These are phyloP conservation scores for Simplicillium sp. DNA, from an alignment of 2,329 filamentous ascomycete genomes.

Conservation along the genomic window DNA sequence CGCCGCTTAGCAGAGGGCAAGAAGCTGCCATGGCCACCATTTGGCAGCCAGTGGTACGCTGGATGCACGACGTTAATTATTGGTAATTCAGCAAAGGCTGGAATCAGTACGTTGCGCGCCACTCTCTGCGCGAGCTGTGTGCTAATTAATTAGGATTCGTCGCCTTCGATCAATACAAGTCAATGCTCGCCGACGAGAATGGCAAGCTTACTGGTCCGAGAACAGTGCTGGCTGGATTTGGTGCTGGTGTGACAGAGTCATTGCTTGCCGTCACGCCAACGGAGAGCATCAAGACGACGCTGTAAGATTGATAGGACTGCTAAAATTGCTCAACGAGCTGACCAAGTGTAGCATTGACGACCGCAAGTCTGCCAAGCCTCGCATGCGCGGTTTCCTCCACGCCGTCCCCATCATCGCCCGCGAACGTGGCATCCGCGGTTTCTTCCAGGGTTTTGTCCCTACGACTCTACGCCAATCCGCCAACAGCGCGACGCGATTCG, in stretches of 20 bases:
- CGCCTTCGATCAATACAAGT: slow-evolving; percentile 92
- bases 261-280: slow-evolving; percentile 91
- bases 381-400: slow-evolving; percentile 86
- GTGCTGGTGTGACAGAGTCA: slow-evolving; percentile 89
- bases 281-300: slow-evolving; percentile 95
- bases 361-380: slow-evolving; percentile 73
- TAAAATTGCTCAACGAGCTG: not conserved
- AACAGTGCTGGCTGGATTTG: slow-evolving; percentile 89
- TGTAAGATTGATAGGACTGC: slow-evolving; percentile 34
- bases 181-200: slow-evolving; percentile 67
- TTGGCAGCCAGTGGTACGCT: slow-evolving; percentile 92
- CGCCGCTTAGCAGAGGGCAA: slow-evolving; percentile 67
- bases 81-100: slow-evolving; percentile 93
- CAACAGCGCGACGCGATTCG: slow-evolving; percentile 87
- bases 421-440: slow-evolving; percentile 80
- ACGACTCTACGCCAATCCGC: slow-evolving; percentile 92
- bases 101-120: slow-evolving; percentile 59
- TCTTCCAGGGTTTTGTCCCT: slow-evolving; percentile 94
- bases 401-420: slow-evolving; percentile 78
- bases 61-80: slow-evolving; percentile 96
- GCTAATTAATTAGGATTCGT: slow-evolving; percentile 58
- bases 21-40: slow-evolving; percentile 91
- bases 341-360: slow-evolving; percentile 69
- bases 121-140: not conserved
- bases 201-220: slow-evolving; percentile 84